A percentile compares a stretch with the other conserved stretches of the same genome.
Conservation (phyloP, 345 rosid species). For the Ceriops tagal region DNA sequence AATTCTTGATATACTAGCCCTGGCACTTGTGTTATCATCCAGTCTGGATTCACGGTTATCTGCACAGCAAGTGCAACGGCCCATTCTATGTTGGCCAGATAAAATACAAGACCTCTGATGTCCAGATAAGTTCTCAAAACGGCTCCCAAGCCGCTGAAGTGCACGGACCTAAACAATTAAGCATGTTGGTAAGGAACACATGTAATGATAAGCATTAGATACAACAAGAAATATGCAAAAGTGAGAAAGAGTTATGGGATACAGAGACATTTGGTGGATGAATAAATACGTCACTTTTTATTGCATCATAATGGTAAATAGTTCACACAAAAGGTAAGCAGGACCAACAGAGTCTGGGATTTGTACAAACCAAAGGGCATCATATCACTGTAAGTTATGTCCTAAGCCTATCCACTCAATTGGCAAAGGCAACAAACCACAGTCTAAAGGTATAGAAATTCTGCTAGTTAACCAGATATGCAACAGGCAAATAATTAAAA, state of each 20-base stretch:
- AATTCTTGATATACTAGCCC: conserved; percentile 96
- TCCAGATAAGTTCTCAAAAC: conserved; percentile 81
- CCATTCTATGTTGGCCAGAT: conserved; percentile 80
- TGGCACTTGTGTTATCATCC: conserved; percentile 63
- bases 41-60: conserved; percentile 50
- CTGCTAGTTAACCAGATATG: too few species aligned
- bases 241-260: neutral
- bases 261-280: too few species aligned
- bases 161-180: conserved; percentile 65
- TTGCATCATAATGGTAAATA: conserved; percentile 5
- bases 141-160: conserved; percentile 88
- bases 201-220: neutral
- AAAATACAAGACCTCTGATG: conserved; percentile 87
- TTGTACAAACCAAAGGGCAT: neutral
- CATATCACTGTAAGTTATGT: neutral
- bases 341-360: conserved; percentile 1
- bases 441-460: too few species aligned
- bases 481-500: too few species aligned
- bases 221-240: neutral
- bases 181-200: conserved; percentile 8
- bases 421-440: neutral
- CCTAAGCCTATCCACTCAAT: neutral
- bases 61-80: conserved; percentile 71
- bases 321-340: conserved; percentile 3
- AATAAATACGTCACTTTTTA: neutral